phyloP scores from a whole-genome alignment of 2,329 filamentous ascomycete genomes.

The Fusarium bulbicola region DNA sequence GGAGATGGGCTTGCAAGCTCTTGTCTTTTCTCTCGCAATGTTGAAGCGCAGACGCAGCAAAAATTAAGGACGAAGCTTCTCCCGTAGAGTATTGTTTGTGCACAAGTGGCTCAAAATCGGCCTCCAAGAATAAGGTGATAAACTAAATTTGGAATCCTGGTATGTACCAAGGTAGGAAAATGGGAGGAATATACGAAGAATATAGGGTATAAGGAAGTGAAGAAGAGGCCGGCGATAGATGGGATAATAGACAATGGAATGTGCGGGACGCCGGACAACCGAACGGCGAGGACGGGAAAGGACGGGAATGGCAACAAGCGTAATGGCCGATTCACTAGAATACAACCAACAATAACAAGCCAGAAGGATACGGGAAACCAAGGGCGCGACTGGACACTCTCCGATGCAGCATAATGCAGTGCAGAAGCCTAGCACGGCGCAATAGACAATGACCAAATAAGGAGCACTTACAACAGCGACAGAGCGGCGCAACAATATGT shows the following conservation, averaged over 20 bases:
- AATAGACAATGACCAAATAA: slow-evolving; percentile 25
- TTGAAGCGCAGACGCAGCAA: slow-evolving; percentile 15
- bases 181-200: neutral
- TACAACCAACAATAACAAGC: slow-evolving; percentile 16
- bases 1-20: slow-evolving; percentile 7
- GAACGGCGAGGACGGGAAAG: slow-evolving; percentile 38
- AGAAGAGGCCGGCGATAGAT: slow-evolving; percentile 19
- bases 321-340: slow-evolving; percentile 31
- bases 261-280: slow-evolving; percentile 37
- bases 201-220: neutral
- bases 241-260: slow-evolving; percentile 31
- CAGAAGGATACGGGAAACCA: slow-evolving; percentile 11
- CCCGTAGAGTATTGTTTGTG: slow-evolving; percentile 10
- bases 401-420: slow-evolving; percentile 9
- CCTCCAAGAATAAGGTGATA: neutral
- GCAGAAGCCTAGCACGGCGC: slow-evolving; percentile 5
- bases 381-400: slow-evolving; percentile 20
- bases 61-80: slow-evolving; percentile 3
- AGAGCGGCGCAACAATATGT: slow-evolving; percentile 8
- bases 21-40: slow-evolving; percentile 4
- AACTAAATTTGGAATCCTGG: slow-evolving; percentile 22
- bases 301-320: slow-evolving; percentile 38
- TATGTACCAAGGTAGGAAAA: slow-evolving; percentile 14
- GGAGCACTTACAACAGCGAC: slow-evolving; percentile 25
- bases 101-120: slow-evolving; percentile 5